A percentile compares a stretch with the other conserved stretches of the same genome.
phyloP scores from a whole-genome alignment of 768 basidiomycete genomes.

The Basidioascus undulatus region DNA sequence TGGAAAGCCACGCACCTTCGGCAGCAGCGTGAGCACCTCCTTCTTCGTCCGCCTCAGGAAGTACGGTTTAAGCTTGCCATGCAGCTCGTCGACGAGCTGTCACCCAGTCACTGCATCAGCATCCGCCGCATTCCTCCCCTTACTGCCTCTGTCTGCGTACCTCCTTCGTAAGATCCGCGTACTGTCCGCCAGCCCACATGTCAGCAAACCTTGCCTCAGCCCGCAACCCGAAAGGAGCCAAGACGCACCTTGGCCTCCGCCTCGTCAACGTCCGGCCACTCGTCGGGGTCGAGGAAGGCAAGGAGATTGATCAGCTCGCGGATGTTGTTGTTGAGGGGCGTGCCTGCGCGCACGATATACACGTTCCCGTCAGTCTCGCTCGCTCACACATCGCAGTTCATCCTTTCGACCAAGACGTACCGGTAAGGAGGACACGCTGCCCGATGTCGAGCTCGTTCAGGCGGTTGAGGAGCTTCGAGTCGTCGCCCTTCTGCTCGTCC shows the following conservation, averaged over 20 bases:
- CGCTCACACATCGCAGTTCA: slow-evolving; percentile 1
- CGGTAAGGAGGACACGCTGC: neutral
- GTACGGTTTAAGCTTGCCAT: slow-evolving; percentile 51
- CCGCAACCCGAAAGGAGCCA: too few relatives aligned
- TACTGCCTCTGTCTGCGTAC: too few relatives aligned
- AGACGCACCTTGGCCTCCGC: slow-evolving; percentile 39
- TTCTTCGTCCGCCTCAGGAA: slow-evolving; percentile 84
- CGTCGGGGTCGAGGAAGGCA: slow-evolving; percentile 64
- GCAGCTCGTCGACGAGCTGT: slow-evolving; percentile 49
- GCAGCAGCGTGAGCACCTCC: slow-evolving; percentile 63
- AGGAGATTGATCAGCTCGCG: slow-evolving; percentile 90
- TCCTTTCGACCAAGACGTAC: neutral
- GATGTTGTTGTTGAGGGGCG: slow-evolving; percentile 91
- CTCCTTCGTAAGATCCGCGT: too few relatives aligned
- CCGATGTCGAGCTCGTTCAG: neutral
- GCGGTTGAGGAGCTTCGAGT: too few relatives aligned
- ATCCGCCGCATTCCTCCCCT: too few relatives aligned
- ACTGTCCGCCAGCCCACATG: too few relatives aligned
- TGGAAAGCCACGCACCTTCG: slow-evolving; percentile 34
- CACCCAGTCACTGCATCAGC: too few relatives aligned
- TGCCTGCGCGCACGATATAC: too few relatives aligned
- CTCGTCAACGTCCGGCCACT: slow-evolving; percentile 50
- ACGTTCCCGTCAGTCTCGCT: neutral
- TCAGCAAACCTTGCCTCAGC: too few relatives aligned
- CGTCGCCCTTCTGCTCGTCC: too few relatives aligned